Percentiles rank a stretch among this genome's conserved stretches.
These are phyloP conservation scores for Didymella pinodella DNA, from an alignment of 2,329 filamentous ascomycete genomes.

Conservation along the genomic window DNA sequence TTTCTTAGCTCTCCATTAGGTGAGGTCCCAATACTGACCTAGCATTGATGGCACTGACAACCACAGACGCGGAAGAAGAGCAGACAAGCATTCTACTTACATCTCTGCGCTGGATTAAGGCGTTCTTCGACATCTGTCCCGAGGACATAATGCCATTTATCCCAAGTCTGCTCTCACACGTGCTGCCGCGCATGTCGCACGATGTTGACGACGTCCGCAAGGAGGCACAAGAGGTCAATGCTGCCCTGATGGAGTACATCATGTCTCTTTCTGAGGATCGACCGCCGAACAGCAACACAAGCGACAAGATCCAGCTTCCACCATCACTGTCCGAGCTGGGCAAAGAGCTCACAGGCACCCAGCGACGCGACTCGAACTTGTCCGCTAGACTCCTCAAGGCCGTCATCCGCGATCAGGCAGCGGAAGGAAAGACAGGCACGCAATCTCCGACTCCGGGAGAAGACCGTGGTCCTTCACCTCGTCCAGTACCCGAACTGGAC, in stretches of 20 bases:
- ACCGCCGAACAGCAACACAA: slow-evolving; percentile 39
- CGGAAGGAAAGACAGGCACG: slow-evolving; percentile 40
- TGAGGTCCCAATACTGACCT: slow-evolving; percentile 52
- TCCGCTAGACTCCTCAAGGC: slow-evolving; percentile 47
- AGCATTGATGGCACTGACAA: slow-evolving; percentile 23
- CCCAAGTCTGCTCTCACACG: slow-evolving; percentile 87
- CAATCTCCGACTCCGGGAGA: slow-evolving; percentile 55
- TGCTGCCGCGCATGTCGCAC: slow-evolving; percentile 92
- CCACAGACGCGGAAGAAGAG: slow-evolving; percentile 69
- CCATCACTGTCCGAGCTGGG: slow-evolving; percentile 49
- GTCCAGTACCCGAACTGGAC: slow-evolving; percentile 74
- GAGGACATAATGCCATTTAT: slow-evolving; percentile 96
- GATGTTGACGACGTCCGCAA: slow-evolving; percentile 87
- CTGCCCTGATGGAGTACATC: slow-evolving; percentile 90
- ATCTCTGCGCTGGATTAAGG: slow-evolving; percentile 92
- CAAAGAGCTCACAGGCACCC: slow-evolving; percentile 53
- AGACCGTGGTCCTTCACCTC: slow-evolving; percentile 55
- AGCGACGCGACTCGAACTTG: slow-evolving; percentile 50
- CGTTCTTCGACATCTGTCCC: slow-evolving; percentile 95
- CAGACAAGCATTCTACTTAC: slow-evolving; percentile 80
- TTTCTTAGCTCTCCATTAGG: slow-evolving; percentile 85
- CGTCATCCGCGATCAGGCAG: slow-evolving; percentile 44
- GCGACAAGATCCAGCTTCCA: slow-evolving; percentile 55
- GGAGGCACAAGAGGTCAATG: slow-evolving; percentile 88
- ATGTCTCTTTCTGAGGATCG: slow-evolving; percentile 78